Evolutionary conservation across 352 stramenopile species (phyloP).

Genomic region (Phytophthora hybrid): DNA sequence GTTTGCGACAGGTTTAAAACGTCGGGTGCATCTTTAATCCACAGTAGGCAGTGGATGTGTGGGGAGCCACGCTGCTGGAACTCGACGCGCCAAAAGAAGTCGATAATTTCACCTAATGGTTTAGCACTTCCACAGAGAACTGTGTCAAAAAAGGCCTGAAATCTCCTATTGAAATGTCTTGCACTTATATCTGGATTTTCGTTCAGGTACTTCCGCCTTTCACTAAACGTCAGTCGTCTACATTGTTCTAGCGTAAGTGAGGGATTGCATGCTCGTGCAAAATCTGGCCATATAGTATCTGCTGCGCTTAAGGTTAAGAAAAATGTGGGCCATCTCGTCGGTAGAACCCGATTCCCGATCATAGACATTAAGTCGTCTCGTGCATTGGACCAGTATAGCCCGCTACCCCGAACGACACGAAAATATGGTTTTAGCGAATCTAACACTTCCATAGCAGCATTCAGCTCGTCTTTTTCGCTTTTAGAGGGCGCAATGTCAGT

Average conservation of each 20-base stretch:
- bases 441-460: not conserved
- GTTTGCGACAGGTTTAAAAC: constrained; percentile 14
- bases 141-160: constrained; percentile 29
- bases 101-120: constrained; percentile 21
- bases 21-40: constrained; percentile 28
- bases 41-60: constrained; percentile 33
- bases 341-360: not conserved
- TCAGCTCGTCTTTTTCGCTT: not conserved
- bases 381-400: not conserved
- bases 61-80: constrained; percentile 30
- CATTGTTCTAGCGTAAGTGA: not conserved
- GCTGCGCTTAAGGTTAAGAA: constrained; percentile 32
- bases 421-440: constrained; percentile 3
- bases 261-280: constrained; percentile 28
- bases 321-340: constrained; percentile 11
- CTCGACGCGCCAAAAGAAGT: constrained; percentile 29
- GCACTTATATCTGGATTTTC: constrained; percentile 17
- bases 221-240: not conserved
- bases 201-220: constrained; percentile 4
- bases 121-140: constrained; percentile 1
- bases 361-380: constrained; percentile 4
- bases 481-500: not conserved
- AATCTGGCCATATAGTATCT: constrained; percentile 34
- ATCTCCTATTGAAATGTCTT: constrained; percentile 32
- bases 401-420: not conserved